Evolutionary conservation across 2,329 filamentous ascomycete species (phyloP), one percentile per base, ranked within the genome.

Genomic region (Elsinoe perseae): DNA sequence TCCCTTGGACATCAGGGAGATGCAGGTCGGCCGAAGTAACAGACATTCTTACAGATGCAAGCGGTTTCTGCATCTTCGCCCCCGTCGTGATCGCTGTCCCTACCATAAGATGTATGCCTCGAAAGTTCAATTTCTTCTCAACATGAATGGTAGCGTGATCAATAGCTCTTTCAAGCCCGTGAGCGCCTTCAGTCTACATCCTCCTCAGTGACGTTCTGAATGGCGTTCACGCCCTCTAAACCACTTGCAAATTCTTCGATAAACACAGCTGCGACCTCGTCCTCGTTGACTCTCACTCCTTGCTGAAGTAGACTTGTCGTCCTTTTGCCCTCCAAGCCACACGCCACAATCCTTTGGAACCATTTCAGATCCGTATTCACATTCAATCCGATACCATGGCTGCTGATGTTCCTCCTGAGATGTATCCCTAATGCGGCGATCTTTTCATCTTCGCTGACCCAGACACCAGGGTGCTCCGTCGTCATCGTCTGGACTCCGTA

Each of bases 401-500:
- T 88, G 21, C 85, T 90, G 34, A 97, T 80, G 70, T 95, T 84
- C 44, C 92, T 77, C 12, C 90, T 77, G 60, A 96, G 79, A 73
- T 97, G 91, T n/a, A 98, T 89, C 0, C 93, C 93, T 40, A 97
- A 75, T 0, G 91, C 90, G 0, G 89, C 89, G 63, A 98, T 90
- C 75, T 97, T 98, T 64, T 79, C 76, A 57, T 77, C 72, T 0
- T 44, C 63, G 12, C 67, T 64, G 2, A 61, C 62, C 91, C 91
- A 96, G 14, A 96, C 89, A 0, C 92, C 92, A 2, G 91, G 90
- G 68, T 96, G 83, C 54, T 84, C 81, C 0, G 80, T 89, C 44
- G 79, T 83, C 69, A 77, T 79, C 0, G 81, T 83, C 3, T 73
- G 62, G 14, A 96, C 75, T 0, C 79, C 80, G 63, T 83, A 89